Evolutionary conservation across 2,329 filamentous ascomycete species (phyloP).

Genomic region (Penicillium glabrum): DNA sequence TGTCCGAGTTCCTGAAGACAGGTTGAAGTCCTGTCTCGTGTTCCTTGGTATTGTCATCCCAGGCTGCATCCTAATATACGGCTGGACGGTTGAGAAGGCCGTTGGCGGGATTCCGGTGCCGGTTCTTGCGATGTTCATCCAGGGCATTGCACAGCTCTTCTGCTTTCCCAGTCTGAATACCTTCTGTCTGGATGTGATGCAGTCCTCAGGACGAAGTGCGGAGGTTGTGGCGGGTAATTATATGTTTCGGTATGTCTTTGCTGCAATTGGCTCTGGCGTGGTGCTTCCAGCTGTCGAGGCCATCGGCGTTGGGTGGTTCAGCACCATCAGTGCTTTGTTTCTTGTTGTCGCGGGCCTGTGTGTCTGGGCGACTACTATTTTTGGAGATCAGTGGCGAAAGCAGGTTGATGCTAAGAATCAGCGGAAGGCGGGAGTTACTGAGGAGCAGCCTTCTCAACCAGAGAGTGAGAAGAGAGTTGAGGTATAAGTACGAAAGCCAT

Average conservation of each 20-base stretch:
- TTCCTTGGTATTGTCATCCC: constrained; percentile 62
- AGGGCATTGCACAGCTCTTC: constrained; percentile 72
- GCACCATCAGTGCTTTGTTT: constrained; percentile 65
- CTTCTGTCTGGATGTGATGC: constrained; percentile 82
- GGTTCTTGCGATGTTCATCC: constrained; percentile 71
- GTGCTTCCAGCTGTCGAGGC: constrained; percentile 71
- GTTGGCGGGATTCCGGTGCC: constrained; percentile 59
- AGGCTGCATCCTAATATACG: constrained; percentile 66
- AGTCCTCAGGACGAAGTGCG: constrained; percentile 56
- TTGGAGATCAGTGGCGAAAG: constrained; percentile 55
- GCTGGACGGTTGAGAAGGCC: constrained; percentile 60
- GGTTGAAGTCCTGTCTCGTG: constrained; percentile 59
- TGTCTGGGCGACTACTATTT: constrained; percentile 51
- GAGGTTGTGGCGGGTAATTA: constrained; percentile 83
- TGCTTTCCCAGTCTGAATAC: constrained; percentile 76
- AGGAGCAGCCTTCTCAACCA: not conserved
- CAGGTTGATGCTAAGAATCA: constrained; percentile 51
- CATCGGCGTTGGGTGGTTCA: constrained; percentile 81
- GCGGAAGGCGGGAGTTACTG: constrained; percentile 26
- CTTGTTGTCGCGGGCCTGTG: constrained; percentile 49
- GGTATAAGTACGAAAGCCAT: not conserved
- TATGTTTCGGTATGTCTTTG: constrained; percentile 73
- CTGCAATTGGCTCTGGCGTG: constrained; percentile 67
- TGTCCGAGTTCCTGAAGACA: constrained; percentile 65
- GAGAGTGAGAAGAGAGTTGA: constrained; percentile 3